Conservation (phyloP, 495 filamentous ascomycete genomes). For the Achaetomiella virescens region DNA sequence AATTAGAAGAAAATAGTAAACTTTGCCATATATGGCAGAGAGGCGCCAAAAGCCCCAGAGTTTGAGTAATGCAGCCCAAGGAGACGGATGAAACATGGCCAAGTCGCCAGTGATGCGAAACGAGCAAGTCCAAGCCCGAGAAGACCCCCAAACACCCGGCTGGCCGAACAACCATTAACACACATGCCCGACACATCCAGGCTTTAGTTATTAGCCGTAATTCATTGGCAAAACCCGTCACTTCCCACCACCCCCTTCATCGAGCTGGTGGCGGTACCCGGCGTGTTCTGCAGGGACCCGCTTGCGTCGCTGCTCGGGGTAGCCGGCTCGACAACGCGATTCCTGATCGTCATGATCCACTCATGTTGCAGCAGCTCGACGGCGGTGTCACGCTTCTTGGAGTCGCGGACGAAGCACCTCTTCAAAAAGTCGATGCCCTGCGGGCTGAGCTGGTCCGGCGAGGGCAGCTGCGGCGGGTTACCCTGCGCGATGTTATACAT, state of each 20-base stretch:
- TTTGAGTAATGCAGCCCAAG: too few relatives aligned
- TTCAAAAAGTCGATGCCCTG: constrained; percentile 81
- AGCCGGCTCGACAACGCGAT: constrained; percentile 48
- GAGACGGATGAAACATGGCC: too few relatives aligned
- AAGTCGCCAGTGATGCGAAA: too few relatives aligned
- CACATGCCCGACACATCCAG: neutral
- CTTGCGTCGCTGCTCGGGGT: constrained; percentile 47
- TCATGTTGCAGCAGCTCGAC: constrained; percentile 91
- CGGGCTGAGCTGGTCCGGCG: constrained; percentile 73
- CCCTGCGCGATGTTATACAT: constrained; percentile 99
- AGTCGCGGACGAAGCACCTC: constrained; percentile 83
- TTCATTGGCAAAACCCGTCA: constrained; percentile 9
- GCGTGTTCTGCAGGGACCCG: constrained; percentile 36
- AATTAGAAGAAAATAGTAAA: too few relatives aligned
- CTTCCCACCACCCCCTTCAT: constrained; percentile 5
- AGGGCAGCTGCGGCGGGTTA: constrained; percentile 79
- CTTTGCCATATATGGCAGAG: too few relatives aligned
- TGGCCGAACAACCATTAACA: neutral
- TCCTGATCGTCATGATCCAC: constrained; percentile 71
- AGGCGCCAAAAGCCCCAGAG: too few relatives aligned
- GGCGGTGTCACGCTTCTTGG: constrained; percentile 68
- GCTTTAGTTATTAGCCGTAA: neutral
- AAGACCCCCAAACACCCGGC: neutral
- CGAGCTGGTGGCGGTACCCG: constrained; percentile 13
- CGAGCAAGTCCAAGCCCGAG: too few relatives aligned